Percentiles rank a stretch among this genome's conserved stretches.
phyloP scores from a whole-genome alignment of 2,329 filamentous ascomycete genomes.

The Venturia carpophila region DNA sequence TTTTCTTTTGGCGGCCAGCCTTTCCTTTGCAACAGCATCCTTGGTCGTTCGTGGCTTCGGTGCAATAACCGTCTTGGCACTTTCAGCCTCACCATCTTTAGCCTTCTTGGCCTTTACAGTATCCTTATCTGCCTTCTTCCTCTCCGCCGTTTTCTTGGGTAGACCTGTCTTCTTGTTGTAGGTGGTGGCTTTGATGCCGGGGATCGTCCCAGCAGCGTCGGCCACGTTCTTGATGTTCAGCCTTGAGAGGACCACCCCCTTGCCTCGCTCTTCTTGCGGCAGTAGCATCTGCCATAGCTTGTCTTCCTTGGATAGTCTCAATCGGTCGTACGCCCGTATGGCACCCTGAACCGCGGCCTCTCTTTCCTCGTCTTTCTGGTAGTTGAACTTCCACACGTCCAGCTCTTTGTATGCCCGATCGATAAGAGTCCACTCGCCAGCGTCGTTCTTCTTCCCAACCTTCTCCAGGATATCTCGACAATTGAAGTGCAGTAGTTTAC shows the following conservation, averaged over 20 bases:
- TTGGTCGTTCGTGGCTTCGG: constrained; percentile 17
- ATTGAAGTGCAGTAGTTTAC: constrained; percentile 12
- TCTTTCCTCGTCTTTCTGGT: constrained; percentile 47
- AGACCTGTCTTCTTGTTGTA: constrained; percentile 25
- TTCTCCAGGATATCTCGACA: constrained; percentile 31
- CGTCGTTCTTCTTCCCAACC: constrained; percentile 35
- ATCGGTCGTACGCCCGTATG: constrained; percentile 55
- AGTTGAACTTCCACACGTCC: constrained; percentile 54
- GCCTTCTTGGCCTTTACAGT: constrained; percentile 24
- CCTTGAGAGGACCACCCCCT: constrained; percentile 53
- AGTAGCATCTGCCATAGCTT: constrained; percentile 56
- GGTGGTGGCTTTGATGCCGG: constrained; percentile 17
- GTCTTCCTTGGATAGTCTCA: constrained; percentile 52
- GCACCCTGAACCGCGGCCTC: constrained; percentile 54
- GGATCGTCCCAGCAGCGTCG: constrained; percentile 20
- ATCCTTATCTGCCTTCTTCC: constrained; percentile 36
- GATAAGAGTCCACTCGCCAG: constrained; percentile 43
- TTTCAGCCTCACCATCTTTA: constrained; percentile 5
- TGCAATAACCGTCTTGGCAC: constrained; percentile 14
- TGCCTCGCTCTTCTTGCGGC: constrained; percentile 52
- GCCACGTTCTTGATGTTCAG: constrained; percentile 41
- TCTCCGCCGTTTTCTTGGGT: constrained; percentile 41
- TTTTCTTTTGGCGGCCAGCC: constrained; percentile 8
- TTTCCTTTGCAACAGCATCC: constrained; percentile 14
- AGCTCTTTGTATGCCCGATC: constrained; percentile 55